Percentiles rank a stretch among this genome's conserved stretches.
These are phyloP conservation scores for Gracilaria domingensis DNA, from an alignment of 23 red algal genomes.

Conservation along the genomic window DNA sequence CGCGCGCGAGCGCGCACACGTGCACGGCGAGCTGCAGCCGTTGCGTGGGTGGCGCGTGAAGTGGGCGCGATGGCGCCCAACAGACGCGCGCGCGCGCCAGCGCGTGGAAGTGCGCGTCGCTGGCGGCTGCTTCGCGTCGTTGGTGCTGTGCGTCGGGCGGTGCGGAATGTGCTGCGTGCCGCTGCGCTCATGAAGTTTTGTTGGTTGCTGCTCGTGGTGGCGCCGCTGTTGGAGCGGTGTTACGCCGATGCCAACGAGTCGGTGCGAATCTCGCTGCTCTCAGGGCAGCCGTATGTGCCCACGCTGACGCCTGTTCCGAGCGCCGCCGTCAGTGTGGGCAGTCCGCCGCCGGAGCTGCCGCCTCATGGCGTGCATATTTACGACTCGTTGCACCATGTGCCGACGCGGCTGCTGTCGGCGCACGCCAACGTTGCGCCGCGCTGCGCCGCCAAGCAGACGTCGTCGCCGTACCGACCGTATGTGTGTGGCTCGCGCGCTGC, in stretches of 20 bases:
- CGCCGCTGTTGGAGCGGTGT: slow-evolving; percentile 2
- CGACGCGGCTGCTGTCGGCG: slow-evolving; percentile 33
- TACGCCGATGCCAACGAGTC: background rate
- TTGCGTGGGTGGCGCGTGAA: background rate
- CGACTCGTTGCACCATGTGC: slow-evolving; percentile 46
- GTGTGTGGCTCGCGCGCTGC: slow-evolving; percentile 53
- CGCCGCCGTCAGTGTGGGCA: background rate
- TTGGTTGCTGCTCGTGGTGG: background rate
- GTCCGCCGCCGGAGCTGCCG: slow-evolving; percentile 24
- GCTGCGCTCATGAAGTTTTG: slow-evolving; percentile 2
- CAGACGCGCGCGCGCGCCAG: background rate
- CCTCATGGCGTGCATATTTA: slow-evolving; percentile 51
- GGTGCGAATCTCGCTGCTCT: background rate
- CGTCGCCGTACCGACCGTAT: slow-evolving; percentile 24
- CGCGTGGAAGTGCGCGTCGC: no score
- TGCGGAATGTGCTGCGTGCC: background rate
- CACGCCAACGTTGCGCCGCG: background rate
- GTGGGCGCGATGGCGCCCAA: background rate
- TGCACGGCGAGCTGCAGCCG: background rate
- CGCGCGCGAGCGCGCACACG: background rate
- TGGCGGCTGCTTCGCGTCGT: background rate
- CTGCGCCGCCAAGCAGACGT: slow-evolving; percentile 11
- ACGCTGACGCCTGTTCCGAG: background rate
- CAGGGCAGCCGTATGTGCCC: background rate
- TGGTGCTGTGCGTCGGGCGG: background rate